Base-by-base conservation (phyloP, 2,329 filamentous ascomycete species). In the Fusarium brachygibbosum region DNA sequence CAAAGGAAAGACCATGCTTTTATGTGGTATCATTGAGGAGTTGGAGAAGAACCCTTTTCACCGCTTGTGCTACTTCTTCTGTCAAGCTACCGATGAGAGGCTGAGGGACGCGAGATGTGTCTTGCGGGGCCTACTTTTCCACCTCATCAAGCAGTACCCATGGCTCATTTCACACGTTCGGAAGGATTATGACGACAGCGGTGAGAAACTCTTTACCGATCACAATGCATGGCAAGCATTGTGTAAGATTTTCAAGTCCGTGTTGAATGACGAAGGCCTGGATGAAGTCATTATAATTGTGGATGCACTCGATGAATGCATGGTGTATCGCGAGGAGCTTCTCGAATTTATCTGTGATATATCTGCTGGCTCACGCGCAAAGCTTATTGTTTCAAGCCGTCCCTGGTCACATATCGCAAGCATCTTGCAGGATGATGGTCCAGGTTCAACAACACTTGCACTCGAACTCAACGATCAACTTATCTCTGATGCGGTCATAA, bases 361-460 rank as follows among this genome's bases (percentile, higher is more conserved):
- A 4, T 31, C 25, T 1, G n/a, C n/a, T 5, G 6, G 17, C 8
- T 45, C 25, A 0, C 17, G n/a, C 2, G 5, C 42, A 10, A 45
- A 19, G 0, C 6, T 28, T 3, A 31, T 45, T 2, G 13, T 45
- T 1, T 45, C 42, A 3, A 45, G 42, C 3, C 25, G 42, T 0
- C 25, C n/a, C 14, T 29, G n/a, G 1, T 14, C 11, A 0, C 13
- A n/a, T 7, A 31, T 45, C 0, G 25, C 29, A 0, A 14, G n/a
- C 4, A 17, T n/a, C 19, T 13, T 37, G 5, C 25, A 45, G 9
- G 3, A 6, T 4, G 25, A 31, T 0, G 25, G 25, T 2, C 13
- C 6, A 2, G 9, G 6, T 3, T 2, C 25, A 0, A 11, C 13
- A 19, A 28, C 12, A 14, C 8, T 45, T 1, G 7, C n/a, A 4